Evolutionary conservation across 495 filamentous ascomycete genomes (phyloP).

Genomic region (Penicillium waksmanii): DNA sequence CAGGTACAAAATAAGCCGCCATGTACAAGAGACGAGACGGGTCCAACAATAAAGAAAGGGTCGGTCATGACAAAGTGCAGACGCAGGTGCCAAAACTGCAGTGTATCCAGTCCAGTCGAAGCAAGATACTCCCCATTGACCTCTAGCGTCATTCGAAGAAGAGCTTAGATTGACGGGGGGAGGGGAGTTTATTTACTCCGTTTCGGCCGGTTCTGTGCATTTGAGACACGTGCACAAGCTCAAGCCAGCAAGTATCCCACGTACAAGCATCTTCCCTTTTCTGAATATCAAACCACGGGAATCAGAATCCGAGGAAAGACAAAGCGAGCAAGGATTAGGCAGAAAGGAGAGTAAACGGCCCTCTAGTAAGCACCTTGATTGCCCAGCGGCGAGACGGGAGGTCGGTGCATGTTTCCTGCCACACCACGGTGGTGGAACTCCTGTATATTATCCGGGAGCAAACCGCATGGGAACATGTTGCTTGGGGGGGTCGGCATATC

Average conservation of each 20-base stretch:
- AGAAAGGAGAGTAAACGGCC: neutral
- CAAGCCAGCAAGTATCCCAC: no score
- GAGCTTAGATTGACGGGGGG: no score
- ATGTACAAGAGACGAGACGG: neutral
- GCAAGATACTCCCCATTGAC: neutral
- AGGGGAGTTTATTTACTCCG: neutral
- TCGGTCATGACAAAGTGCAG: neutral
- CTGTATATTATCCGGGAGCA: constrained; percentile 23
- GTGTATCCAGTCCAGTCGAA: neutral
- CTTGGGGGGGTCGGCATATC: constrained; percentile 22
- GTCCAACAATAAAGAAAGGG: no score
- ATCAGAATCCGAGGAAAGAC: neutral
- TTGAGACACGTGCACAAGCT: neutral
- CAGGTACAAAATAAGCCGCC: neutral
- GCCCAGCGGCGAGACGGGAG: constrained; percentile 33
- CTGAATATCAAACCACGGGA: neutral
- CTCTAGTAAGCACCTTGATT: constrained; percentile 30
- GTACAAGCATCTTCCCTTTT: neutral
- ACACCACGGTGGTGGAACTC: constrained; percentile 30
- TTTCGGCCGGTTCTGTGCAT: neutral
- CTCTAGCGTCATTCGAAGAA: neutral
- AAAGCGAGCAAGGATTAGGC: neutral
- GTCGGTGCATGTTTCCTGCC: constrained; percentile 26
- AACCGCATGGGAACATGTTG: constrained; percentile 16
- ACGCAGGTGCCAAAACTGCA: neutral